Base-by-base conservation (phyloP, 805 yeast species). In the Metschnikowia colocasiae region DNA sequence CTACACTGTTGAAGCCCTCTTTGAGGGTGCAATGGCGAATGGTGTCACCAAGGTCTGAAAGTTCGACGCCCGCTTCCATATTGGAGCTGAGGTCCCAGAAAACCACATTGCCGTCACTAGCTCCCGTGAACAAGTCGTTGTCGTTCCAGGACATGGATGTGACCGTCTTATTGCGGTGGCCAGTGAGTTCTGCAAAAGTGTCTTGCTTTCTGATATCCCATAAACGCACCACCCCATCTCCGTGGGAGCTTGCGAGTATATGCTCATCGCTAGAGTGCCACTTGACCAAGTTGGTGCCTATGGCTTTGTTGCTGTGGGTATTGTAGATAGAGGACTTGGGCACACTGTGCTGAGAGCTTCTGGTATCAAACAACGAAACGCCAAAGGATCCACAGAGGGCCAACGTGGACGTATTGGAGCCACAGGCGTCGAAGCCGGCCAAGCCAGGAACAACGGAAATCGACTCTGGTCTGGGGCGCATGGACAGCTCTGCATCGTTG, bases 171-270 rank as follows among this genome's bases (percentile, higher is more conserved):
- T 78, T 82, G 5, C 68, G 60, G 56, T 84, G 89, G 1, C 87
- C 87, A 2, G 66, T 59, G 32, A 85, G 66, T 34, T 68, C 66
- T 7, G 80, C 77, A 45, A 80, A 67, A 2, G 82, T 81, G 15
- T 73, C 75, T 33, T 80, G 73, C 55, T 73, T 76, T 52, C 95
- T 73, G 38, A 85, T 79, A 65, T 87, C 95, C 95, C 95, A 87
- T 27, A 87, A 68, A 53, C 82, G 70, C 35, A 83, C 76, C 2
- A 78, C 63, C 3, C 79, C 79, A 53, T 79, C 80, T 30, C 68
- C 63, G 54, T 82, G 85, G 6, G 82, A 79, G 2, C 89, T 79
- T 3, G 90, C 88, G 22, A 87, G 69, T 18, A 80, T 65, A 56
- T 82, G 76, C 26, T 81, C 76, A 61, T 85, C 76, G 15, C 65